These are phyloP conservation scores for Pseudonitzschia multistriata DNA, from an alignment of 108 stramenopile genomes.

Conservation along the genomic window DNA sequence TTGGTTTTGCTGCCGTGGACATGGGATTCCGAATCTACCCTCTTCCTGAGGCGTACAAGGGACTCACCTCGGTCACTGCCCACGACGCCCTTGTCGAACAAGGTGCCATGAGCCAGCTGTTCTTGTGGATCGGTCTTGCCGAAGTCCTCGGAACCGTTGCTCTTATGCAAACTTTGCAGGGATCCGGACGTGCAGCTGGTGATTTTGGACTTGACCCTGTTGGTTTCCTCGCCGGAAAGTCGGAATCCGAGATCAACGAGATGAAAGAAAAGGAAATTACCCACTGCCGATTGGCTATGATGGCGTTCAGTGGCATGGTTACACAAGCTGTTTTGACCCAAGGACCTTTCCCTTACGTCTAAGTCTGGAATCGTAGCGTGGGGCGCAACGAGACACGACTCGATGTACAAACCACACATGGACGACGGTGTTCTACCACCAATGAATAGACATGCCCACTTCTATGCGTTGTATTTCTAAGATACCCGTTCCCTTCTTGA, in stretches of 20 bases:
- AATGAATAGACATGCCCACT: not conserved
- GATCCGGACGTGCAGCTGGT: slow-evolving; percentile 91
- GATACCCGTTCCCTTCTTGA: not conserved
- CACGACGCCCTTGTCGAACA: slow-evolving; percentile 79
- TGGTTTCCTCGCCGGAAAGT: slow-evolving; percentile 69
- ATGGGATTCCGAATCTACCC: slow-evolving; percentile 77
- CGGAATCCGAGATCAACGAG: slow-evolving; percentile 58
- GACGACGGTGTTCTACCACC: not conserved
- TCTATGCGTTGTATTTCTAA: not conserved
- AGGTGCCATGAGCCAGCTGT: slow-evolving; percentile 79
- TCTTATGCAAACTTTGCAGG: slow-evolving; percentile 85
- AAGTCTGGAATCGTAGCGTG: slow-evolving; percentile 20
- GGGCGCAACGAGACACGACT: not conserved
- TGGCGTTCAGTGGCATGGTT: slow-evolving; percentile 87
- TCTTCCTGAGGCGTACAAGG: slow-evolving; percentile 74
- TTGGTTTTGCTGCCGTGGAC: slow-evolving; percentile 91
- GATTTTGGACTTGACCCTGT: slow-evolving; percentile 88
- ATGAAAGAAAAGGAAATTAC: slow-evolving; percentile 87
- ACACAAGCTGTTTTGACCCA: slow-evolving; percentile 91
- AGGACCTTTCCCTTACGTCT: slow-evolving; percentile 84
- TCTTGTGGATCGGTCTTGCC: slow-evolving; percentile 68
- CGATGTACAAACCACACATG: not conserved
- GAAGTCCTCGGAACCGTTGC: slow-evolving; percentile 70
- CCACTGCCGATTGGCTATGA: slow-evolving; percentile 90
- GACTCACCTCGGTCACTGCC: slow-evolving; percentile 77